These are phyloP conservation scores for Aspergillus sp. DNA, from an alignment of 2,329 filamentous ascomycete genomes.

Conservation along the genomic window DNA sequence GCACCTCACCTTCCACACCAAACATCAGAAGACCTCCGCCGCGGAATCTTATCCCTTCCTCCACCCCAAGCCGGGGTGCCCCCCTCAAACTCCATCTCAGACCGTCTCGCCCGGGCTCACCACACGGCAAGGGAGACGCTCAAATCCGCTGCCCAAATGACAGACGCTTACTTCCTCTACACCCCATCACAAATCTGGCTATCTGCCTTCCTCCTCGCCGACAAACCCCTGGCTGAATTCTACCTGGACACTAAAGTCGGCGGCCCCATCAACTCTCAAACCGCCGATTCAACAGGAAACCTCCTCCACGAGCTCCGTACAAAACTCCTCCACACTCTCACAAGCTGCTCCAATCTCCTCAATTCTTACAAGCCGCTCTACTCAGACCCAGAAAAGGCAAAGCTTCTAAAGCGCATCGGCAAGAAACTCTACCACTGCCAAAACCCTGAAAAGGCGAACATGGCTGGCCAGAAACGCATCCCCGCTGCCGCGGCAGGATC, in stretches of 20 bases:
- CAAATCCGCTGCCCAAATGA: slow-evolving; percentile 75
- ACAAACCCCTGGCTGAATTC: slow-evolving; percentile 46
- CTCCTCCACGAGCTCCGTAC: slow-evolving; percentile 28
- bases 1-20: slow-evolving; percentile 24
- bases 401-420: slow-evolving; percentile 41
- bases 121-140: slow-evolving; percentile 67
- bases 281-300: slow-evolving; percentile 8
- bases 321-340: slow-evolving; percentile 34
- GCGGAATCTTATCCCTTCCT: slow-evolving; percentile 25
- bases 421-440: slow-evolving; percentile 47
- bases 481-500: slow-evolving; percentile 22
- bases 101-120: slow-evolving; percentile 61
- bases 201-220: slow-evolving; percentile 70
- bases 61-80: slow-evolving; percentile 14
- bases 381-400: slow-evolving; percentile 36
- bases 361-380: slow-evolving; percentile 34
- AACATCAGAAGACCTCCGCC: slow-evolving; percentile 26
- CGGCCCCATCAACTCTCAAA: slow-evolving; percentile 2
- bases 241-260: slow-evolving; percentile 43
- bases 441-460: slow-evolving; percentile 43
- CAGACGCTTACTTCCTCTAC: slow-evolving; percentile 95
- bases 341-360: slow-evolving; percentile 35
- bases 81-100: slow-evolving; percentile 26
- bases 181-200: slow-evolving; percentile 93
- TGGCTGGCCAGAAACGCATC: slow-evolving; percentile 39